Evolutionary conservation across 495 filamentous ascomycete species (phyloP).

Genomic region (Astrothelium subdiscretum): DNA sequence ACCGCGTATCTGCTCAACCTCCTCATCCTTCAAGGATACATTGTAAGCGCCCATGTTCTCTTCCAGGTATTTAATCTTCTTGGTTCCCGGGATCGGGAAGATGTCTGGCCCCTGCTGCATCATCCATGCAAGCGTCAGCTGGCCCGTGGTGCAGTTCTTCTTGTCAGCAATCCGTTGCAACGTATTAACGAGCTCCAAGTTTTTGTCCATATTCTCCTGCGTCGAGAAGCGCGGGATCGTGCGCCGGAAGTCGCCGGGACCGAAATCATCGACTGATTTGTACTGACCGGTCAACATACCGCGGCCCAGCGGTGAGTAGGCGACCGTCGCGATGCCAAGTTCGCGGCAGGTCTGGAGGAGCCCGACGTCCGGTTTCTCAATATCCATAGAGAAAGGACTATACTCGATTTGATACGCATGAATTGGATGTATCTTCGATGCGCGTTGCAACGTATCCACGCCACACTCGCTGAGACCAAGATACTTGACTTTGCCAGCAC

Average conservation of each 20-base stretch:
- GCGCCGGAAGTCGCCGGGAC: not conserved
- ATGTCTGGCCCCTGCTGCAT: constrained; percentile 49
- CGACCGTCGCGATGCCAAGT: constrained; percentile 36
- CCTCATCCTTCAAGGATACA: too few relatives aligned
- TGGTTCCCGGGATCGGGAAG: constrained; percentile 52
- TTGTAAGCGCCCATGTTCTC: too few relatives aligned
- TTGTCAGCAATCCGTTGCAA: constrained; percentile 34
- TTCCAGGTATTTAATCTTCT: constrained; percentile 43
- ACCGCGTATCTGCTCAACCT: too few relatives aligned
- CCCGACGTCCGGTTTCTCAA: constrained; percentile 29
- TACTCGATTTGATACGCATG: constrained; percentile 38
- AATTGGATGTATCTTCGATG: constrained; percentile 27
- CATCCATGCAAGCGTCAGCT: constrained; percentile 48
- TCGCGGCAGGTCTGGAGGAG: constrained; percentile 34
- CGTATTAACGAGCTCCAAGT: constrained; percentile 35
- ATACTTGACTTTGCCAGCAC: constrained; percentile 40
- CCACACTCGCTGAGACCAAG: constrained; percentile 37
- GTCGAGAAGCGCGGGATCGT: constrained; percentile 38
- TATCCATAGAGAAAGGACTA: constrained; percentile 33
- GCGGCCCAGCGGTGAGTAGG: constrained; percentile 38
- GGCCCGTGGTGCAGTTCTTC: constrained; percentile 37
- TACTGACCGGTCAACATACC: constrained; percentile 34
- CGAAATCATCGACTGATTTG: not conserved
- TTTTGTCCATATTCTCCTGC: constrained; percentile 42
- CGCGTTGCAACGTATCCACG: constrained; percentile 32